A percentile compares a stretch with the other conserved stretches of the same genome.
Evolutionary conservation across 228 moss, liverwort and hornwort genomes (phyloP).

Genomic region (Sphagnum magellanicum): DNA sequence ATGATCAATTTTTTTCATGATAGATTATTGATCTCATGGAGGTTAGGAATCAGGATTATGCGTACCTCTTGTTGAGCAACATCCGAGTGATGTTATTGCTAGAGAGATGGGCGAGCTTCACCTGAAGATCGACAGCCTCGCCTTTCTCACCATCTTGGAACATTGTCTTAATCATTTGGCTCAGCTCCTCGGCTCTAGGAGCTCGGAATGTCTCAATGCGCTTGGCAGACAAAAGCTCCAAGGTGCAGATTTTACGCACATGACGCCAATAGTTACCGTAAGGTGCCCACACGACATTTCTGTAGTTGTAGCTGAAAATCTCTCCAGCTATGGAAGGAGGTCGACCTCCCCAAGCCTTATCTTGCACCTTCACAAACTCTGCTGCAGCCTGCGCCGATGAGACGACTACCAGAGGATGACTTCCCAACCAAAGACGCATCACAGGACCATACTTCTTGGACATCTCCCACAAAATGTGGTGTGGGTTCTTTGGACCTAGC

Average conservation of each 20-base stretch:
- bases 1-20: not conserved
- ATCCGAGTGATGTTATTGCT: not conserved
- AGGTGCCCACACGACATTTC: not conserved
- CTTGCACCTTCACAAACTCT: not conserved
- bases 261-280: constrained; percentile 1
- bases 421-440: not conserved
- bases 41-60: not conserved
- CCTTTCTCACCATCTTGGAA: not conserved
- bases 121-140: not conserved
- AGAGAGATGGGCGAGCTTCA: too few relatives aligned
- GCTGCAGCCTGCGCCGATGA: not conserved
- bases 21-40: not conserved
- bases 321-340: constrained; percentile 1
- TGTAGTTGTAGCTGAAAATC: constrained; percentile 3
- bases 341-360: constrained; percentile 1
- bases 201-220: not conserved
- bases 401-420: not conserved
- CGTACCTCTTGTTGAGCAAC: not conserved
- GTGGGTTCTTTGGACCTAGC: not conserved
- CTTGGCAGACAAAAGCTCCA: constrained; percentile 3
- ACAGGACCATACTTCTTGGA: constrained; percentile 1
- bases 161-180: not conserved
- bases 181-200: not conserved
- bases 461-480: not conserved
- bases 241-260: constrained; percentile 1